Conservation (phyloP, 2,329 filamentous ascomycete species). For the Aspergillus amoenus region DNA sequence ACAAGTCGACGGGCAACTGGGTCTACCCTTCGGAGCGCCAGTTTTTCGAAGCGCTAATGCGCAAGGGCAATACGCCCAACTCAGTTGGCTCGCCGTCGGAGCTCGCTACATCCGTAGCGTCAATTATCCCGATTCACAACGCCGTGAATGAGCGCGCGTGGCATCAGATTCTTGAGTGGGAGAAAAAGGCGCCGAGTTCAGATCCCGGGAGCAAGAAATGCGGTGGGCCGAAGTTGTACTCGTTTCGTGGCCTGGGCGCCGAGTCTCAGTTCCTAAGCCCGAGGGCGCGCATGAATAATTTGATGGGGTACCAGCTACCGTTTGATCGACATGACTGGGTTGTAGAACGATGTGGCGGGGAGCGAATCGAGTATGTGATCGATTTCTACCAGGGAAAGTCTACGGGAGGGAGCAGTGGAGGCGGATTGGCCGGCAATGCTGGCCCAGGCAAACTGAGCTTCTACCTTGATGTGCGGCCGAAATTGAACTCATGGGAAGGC, state of each 20-base stretch:
- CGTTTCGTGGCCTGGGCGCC: constrained; percentile 67
- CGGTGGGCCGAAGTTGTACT: constrained; percentile 76
- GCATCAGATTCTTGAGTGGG: constrained; percentile 89
- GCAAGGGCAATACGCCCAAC: constrained; percentile 76
- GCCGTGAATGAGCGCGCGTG: constrained; percentile 97
- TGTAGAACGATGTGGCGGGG: constrained; percentile 78
- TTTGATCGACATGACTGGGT: constrained; percentile 99
- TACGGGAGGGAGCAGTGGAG: constrained; percentile 27
- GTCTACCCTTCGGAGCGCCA: constrained; percentile 95
- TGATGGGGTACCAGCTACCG: constrained; percentile 84
- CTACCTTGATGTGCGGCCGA: constrained; percentile 65
- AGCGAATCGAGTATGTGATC: constrained; percentile 87
- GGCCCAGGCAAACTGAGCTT: constrained; percentile 55
- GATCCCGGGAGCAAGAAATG: constrained; percentile 63
- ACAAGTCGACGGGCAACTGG: constrained; percentile 78
- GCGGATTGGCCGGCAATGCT: constrained; percentile 32
- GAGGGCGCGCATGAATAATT: constrained; percentile 75
- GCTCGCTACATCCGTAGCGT: constrained; percentile 73
- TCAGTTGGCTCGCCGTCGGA: constrained; percentile 41
- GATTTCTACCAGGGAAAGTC: constrained; percentile 87
- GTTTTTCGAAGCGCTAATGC: constrained; percentile 96
- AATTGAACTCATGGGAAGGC: constrained; percentile 63
- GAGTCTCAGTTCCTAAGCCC: constrained; percentile 67
- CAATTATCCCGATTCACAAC: constrained; percentile 96
- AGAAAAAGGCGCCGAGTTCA: constrained; percentile 61